These are phyloP conservation scores for Camelina hispida DNA, from an alignment of 345 rosid species.

Conservation along the genomic window DNA sequence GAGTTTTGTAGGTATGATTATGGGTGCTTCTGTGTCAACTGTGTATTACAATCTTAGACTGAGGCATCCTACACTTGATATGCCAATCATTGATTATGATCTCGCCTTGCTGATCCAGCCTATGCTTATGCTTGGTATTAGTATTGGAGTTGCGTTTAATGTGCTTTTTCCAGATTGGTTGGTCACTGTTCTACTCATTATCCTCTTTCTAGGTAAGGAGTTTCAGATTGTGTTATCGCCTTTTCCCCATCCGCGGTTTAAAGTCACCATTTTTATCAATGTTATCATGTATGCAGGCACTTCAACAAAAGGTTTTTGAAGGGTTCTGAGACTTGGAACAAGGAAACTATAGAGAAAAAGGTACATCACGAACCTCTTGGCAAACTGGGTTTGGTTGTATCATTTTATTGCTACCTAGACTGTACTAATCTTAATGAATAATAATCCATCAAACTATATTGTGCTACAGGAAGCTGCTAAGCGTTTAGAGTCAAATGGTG, in stretches of 20 bases:
- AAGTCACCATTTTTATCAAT: too few species aligned
- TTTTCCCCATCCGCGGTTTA: background rate
- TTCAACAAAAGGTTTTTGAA: constrained; percentile 79
- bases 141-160: constrained; percentile 77
- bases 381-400: background rate
- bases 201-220: constrained; percentile 70
- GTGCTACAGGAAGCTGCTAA: constrained; percentile 60
- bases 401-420: background rate
- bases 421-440: background rate
- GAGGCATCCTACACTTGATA: constrained; percentile 77
- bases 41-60: constrained; percentile 79
- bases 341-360: constrained; percentile 70
- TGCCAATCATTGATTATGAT: constrained; percentile 86
- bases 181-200: constrained; percentile 82
- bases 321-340: constrained; percentile 85
- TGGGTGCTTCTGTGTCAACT: constrained; percentile 81
- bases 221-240: too few species aligned
- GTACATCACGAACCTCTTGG: constrained; percentile 34
- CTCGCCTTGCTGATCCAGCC: constrained; percentile 83
- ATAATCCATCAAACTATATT: background rate
- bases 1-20: constrained; percentile 68
- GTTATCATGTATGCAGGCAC: constrained; percentile 54
- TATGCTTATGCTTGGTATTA: constrained; percentile 85
- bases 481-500: constrained; percentile 55
- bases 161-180: constrained; percentile 84